Conservation (phyloP, 2,329 filamentous ascomycete genomes). For the Cladophialophora exuberans region DNA sequence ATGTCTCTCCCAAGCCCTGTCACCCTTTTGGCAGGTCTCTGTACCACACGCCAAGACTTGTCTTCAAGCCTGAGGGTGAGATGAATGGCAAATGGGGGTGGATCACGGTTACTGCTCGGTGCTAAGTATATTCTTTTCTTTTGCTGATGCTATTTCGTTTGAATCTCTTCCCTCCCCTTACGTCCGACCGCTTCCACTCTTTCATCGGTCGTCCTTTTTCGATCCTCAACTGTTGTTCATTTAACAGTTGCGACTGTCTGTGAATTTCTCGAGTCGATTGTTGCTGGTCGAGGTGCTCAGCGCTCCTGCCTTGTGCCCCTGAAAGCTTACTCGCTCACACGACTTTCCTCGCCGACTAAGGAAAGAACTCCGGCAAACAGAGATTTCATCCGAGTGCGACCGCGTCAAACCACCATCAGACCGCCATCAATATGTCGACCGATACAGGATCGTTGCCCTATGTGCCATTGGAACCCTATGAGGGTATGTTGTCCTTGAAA, state of each 20-base stretch:
- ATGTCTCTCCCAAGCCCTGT: too few relatives aligned
- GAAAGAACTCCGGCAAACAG: too few relatives aligned
- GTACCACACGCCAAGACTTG: too few relatives aligned
- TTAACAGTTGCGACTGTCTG: not conserved
- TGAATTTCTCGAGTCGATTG: not conserved
- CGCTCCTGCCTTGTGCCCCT: constrained; percentile 1
- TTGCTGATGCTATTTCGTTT: constrained; percentile 10
- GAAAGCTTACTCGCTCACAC: not conserved
- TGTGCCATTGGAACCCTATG: constrained; percentile 26
- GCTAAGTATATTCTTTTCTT: constrained; percentile 23
- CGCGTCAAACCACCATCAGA: too few relatives aligned
- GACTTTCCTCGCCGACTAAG: not conserved
- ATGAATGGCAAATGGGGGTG: too few relatives aligned
- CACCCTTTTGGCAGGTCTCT: too few relatives aligned
- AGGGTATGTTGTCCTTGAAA: constrained; percentile 20
- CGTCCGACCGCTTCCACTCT: not conserved
- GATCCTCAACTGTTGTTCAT: not conserved
- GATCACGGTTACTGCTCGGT: too few relatives aligned
- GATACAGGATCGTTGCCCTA: constrained; percentile 29
- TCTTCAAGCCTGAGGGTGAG: too few relatives aligned
- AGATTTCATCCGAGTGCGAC: too few relatives aligned
- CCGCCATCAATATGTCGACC: constrained; percentile 34
- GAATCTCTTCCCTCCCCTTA: constrained; percentile 4
- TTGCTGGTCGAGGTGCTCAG: not conserved
- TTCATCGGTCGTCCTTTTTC: not conserved